phyloP scores from a whole-genome alignment of 768 basidiomycete species.

The Daedaleopsis sinensis region DNA sequence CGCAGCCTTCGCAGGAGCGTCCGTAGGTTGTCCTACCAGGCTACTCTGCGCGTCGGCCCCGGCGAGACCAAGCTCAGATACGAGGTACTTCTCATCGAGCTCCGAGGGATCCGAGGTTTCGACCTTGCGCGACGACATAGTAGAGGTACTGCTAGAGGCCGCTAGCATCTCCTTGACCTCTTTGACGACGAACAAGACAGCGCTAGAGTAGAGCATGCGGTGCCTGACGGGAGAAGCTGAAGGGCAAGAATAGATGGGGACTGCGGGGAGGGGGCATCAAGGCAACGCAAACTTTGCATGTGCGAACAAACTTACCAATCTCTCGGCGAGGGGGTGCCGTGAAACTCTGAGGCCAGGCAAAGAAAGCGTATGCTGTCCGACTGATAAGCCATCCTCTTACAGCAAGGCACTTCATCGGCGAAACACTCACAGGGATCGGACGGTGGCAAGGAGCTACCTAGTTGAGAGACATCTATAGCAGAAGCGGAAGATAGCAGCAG shows the following conservation, averaged over 20 bases:
- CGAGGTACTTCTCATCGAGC: constrained; percentile 64
- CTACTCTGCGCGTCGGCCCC: constrained; percentile 11
- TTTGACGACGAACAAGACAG: constrained; percentile 56
- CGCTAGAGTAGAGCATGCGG: constrained; percentile 89
- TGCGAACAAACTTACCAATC: constrained; percentile 47
- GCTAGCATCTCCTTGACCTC: constrained; percentile 56
- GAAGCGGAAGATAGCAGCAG: constrained; percentile 47
- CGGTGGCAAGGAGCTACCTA: constrained; percentile 53
- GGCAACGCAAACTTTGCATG: neutral
- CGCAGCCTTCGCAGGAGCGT: constrained; percentile 41
- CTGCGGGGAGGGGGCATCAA: constrained; percentile 38
- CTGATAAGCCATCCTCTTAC: constrained; percentile 9
- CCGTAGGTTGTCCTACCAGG: constrained; percentile 22
- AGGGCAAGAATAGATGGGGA: constrained; percentile 94
- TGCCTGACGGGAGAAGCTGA: constrained; percentile 77
- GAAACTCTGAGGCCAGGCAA: constrained; percentile 59
- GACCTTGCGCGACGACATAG: constrained; percentile 62
- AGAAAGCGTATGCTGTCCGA: constrained; percentile 57
- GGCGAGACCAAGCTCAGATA: constrained; percentile 52
- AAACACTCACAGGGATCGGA: constrained; percentile 55
- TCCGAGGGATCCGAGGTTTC: constrained; percentile 85
- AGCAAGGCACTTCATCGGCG: constrained; percentile 1
- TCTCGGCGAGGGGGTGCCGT: constrained; percentile 50
- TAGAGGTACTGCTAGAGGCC: constrained; percentile 38
- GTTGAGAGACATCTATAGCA: constrained; percentile 43